These are phyloP conservation scores for Paecilomyces formosus DNA, from an alignment of 2,329 filamentous ascomycete species.

Conservation along the genomic window DNA sequence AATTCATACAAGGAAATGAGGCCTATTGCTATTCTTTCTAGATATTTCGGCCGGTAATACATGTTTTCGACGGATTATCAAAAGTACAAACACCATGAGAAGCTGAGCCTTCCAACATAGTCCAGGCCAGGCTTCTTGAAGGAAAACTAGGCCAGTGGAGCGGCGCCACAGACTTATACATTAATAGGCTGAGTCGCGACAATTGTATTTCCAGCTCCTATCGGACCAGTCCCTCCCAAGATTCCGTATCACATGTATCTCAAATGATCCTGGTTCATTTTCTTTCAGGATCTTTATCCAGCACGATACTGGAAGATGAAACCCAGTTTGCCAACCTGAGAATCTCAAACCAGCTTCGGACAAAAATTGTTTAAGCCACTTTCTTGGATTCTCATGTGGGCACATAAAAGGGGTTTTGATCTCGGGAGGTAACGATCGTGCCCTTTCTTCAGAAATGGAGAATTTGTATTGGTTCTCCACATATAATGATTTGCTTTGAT, in stretches of 20 bases:
- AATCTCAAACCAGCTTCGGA: neutral
- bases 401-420: neutral
- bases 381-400: neutral
- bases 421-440: neutral
- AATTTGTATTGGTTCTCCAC: neutral
- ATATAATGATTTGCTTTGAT: neutral
- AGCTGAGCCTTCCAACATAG: too few relatives aligned
- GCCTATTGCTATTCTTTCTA: too few relatives aligned
- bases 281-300: neutral
- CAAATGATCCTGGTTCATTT: neutral
- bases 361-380: constrained; percentile 1
- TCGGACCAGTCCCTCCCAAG: neutral
- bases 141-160: too few relatives aligned
- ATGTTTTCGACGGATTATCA: too few relatives aligned
- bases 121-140: too few relatives aligned
- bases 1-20: too few relatives aligned
- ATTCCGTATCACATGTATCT: neutral
- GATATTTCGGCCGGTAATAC: too few relatives aligned
- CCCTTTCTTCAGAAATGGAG: neutral
- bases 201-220: neutral
- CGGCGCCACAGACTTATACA: neutral
- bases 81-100: too few relatives aligned
- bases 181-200: neutral
- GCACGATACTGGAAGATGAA: neutral
- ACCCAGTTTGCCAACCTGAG: neutral